Evolutionary conservation across 306 rosid genomes (phyloP), one percentile per base, ranked within the genome.

Genomic region (Dryas drummondii): DNA sequence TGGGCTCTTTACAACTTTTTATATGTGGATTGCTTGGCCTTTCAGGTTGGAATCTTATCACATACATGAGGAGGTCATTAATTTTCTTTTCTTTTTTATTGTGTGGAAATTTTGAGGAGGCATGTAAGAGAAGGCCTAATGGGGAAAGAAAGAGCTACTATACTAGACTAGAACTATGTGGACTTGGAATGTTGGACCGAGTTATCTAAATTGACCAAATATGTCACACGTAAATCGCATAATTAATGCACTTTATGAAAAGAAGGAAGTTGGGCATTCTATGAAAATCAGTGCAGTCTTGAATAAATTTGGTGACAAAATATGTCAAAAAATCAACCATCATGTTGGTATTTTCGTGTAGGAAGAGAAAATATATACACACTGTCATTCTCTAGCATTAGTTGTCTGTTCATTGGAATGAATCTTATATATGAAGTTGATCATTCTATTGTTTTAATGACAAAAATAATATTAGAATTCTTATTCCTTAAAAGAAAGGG

Each of bases 31-130:
- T 71, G 75, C 52, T 71, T 54, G 75, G 75, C 42, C 8, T 42
- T 71, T 54, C 75, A 44, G 19, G 54, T 71, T 71, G 65, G 75
- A 71, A 71, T 71, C 75, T 55, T 11, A 15, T 17, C 16, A 6
- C 7, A 15, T 9, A 22, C 5, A 27, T 9, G 27, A 2, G 65
- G 44, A 59, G 65, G n/a, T 15, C 14, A 27, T 27, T 42, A 32
- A 59, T 11, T 57, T 59, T 59, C 44, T 4, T 59, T 59, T 55
- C 11, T n/a, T 7, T 19, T 2, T 59, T 27, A 12, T 26, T 27
- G 11, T 26, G 11, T 1, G 49, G 5, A 59, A 32, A 40, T 15
- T 27, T 1, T 63, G 16, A 63, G 12, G 19, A 15, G 49, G 49
- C 46, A 0, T 1, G 2, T 50, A 54, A 16, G 57, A 16, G 57